phyloP scores from a whole-genome alignment of 2,329 filamentous ascomycete species.

The Ascochyta lentis region DNA sequence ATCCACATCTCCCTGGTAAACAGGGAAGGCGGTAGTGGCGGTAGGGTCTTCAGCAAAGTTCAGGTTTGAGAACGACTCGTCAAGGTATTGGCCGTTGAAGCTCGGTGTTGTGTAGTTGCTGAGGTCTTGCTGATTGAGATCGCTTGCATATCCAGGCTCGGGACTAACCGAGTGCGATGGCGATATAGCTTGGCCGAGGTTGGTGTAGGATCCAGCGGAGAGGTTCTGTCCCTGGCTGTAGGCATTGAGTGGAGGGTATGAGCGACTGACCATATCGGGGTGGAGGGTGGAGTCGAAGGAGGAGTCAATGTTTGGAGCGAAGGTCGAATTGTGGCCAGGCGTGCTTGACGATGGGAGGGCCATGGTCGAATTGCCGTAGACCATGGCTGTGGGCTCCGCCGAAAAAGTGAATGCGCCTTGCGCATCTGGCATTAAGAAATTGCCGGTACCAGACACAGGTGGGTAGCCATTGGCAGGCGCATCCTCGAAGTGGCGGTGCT shows the following conservation, averaged over 20 bases:
- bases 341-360: slow-evolving; percentile 28
- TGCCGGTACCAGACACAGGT: slow-evolving; percentile 26
- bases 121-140: slow-evolving; percentile 40
- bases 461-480: slow-evolving; percentile 36
- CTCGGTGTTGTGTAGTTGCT: slow-evolving; percentile 44
- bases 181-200: slow-evolving; percentile 42
- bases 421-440: slow-evolving; percentile 38
- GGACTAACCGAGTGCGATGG: slow-evolving; percentile 50
- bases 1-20: slow-evolving; percentile 32
- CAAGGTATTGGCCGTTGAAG: slow-evolving; percentile 40
- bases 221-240: slow-evolving; percentile 38
- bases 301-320: slow-evolving; percentile 42
- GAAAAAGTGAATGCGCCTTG: slow-evolving; percentile 47
- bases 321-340: slow-evolving; percentile 37
- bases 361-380: slow-evolving; percentile 40
- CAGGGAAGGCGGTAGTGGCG: slow-evolving; percentile 25
- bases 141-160: slow-evolving; percentile 43
- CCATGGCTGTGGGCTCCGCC: slow-evolving; percentile 44
- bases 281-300: slow-evolving; percentile 47
- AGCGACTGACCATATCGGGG: slow-evolving; percentile 39
- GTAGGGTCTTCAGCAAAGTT: slow-evolving; percentile 37
- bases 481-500: slow-evolving; percentile 45
- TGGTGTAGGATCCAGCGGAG: slow-evolving; percentile 38
- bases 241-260: slow-evolving; percentile 37
- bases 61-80: slow-evolving; percentile 37